A percentile compares a stretch with the other conserved stretches of the same genome.
These are phyloP conservation scores for Dioscorea dumetorum DNA, from an alignment of 106 monocot species.

Conservation along the genomic window DNA sequence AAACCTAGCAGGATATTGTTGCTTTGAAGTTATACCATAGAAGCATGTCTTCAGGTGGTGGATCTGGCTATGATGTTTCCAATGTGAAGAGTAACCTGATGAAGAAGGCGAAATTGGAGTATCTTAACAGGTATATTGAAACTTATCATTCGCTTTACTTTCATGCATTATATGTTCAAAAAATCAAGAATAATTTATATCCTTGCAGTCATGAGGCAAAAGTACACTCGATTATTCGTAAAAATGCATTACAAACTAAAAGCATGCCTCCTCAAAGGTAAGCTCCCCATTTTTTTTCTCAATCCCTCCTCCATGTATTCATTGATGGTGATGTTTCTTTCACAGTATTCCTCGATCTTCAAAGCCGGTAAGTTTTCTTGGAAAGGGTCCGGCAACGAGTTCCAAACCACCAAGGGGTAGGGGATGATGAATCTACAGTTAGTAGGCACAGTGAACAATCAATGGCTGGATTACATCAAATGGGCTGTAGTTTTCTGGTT, in stretches of 20 bases:
- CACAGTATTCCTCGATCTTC: constrained; percentile 18
- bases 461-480: too few species aligned
- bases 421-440: background rate
- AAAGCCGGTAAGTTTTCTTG: constrained; percentile 13
- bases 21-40: background rate
- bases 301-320: background rate
- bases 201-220: constrained; percentile 43
- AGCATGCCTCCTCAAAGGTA: constrained; percentile 30
- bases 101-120: constrained; percentile 90
- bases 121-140: constrained; percentile 44
- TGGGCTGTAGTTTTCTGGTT: too few species aligned
- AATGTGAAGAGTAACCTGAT: constrained; percentile 63
- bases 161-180: background rate
- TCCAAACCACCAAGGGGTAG: constrained; percentile 14
- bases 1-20: too few species aligned
- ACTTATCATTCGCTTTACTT: background rate
- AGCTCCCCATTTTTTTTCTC: background rate
- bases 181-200: background rate
- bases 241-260: constrained; percentile 25
- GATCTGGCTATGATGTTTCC: constrained; percentile 35
- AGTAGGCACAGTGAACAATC: too few species aligned
- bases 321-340: constrained; percentile 4
- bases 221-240: constrained; percentile 43
- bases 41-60: constrained; percentile 30
- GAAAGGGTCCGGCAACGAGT: constrained; percentile 21